Percentiles rank a stretch among this genome's conserved stretches.
Evolutionary conservation across 345 rosid species (phyloP).

Genomic region (Mangifera indica): DNA sequence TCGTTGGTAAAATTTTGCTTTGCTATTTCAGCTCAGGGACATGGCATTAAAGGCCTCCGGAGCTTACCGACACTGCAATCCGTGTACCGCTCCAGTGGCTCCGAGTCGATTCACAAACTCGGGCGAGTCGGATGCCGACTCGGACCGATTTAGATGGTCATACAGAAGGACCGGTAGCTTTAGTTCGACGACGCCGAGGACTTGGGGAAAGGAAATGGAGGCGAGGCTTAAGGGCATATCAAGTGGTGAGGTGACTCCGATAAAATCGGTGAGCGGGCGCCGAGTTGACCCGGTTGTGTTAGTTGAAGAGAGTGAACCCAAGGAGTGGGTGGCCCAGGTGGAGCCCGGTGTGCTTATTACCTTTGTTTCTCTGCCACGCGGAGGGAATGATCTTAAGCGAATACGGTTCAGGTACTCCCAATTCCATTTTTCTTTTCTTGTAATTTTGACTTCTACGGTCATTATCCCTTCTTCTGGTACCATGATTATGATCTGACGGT

Average conservation of each 20-base stretch:
- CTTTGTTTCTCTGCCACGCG: constrained; percentile 85
- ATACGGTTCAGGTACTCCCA: constrained; percentile 81
- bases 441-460: constrained; percentile 21
- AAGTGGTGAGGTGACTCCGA: constrained; percentile 78
- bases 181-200: constrained; percentile 55
- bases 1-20: background rate
- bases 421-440: background rate
- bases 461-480: constrained; percentile 9
- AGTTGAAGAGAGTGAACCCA: constrained; percentile 79
- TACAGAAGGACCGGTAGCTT: constrained; percentile 82
- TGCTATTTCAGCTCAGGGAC: constrained; percentile 66
- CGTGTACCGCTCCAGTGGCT: constrained; percentile 60
- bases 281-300: constrained; percentile 65
- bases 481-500: constrained; percentile 37
- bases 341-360: constrained; percentile 96
- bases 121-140: constrained; percentile 60
- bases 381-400: constrained; percentile 93
- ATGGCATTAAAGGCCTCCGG: constrained; percentile 95
- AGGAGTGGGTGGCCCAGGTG: constrained; percentile 98
- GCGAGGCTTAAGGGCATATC: constrained; percentile 75
- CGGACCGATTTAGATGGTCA: constrained; percentile 66
- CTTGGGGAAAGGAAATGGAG: constrained; percentile 85
- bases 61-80: constrained; percentile 77
- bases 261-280: constrained; percentile 55
- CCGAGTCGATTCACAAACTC: constrained; percentile 44